Percentiles rank a stretch among this genome's conserved stretches.
phyloP scores from a whole-genome alignment of 768 basidiomycete species.

The Pisolithus orientalis region DNA sequence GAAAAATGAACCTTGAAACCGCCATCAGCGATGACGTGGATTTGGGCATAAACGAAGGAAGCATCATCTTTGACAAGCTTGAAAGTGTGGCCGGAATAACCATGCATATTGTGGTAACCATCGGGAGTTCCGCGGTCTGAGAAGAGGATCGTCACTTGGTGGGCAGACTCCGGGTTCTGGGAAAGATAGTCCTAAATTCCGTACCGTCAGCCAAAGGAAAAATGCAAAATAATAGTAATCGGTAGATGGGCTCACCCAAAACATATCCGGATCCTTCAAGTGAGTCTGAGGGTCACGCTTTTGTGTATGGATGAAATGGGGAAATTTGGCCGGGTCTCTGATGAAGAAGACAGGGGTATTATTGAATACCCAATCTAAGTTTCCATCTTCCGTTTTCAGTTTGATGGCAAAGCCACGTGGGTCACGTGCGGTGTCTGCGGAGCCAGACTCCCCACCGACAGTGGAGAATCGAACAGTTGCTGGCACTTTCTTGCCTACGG shows the following conservation, averaged over 20 bases:
- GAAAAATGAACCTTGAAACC: slow-evolving; percentile 64
- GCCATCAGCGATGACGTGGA: slow-evolving; percentile 71
- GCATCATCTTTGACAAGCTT: slow-evolving; percentile 85
- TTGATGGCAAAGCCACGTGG: slow-evolving; percentile 91
- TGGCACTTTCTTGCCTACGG: slow-evolving; percentile 61
- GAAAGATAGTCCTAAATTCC: slow-evolving; percentile 72
- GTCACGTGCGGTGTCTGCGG: slow-evolving; percentile 88
- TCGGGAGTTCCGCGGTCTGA: slow-evolving; percentile 94
- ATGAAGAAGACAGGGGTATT: slow-evolving; percentile 93
- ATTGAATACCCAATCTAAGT: slow-evolving; percentile 90
- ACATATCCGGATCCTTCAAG: slow-evolving; percentile 80
- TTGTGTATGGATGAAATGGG: slow-evolving; percentile 92
- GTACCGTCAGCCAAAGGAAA: background rate
- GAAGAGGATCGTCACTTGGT: slow-evolving; percentile 86
- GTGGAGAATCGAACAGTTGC: slow-evolving; percentile 89
- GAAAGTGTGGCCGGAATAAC: slow-evolving; percentile 90
- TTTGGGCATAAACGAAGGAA: slow-evolving; percentile 79
- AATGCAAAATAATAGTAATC: too few species aligned
- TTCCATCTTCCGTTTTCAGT: slow-evolving; percentile 86
- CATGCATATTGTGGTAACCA: slow-evolving; percentile 83
- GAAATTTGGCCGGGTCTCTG: slow-evolving; percentile 82
- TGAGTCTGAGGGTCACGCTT: slow-evolving; percentile 91
- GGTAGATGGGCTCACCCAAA: slow-evolving; percentile 49
- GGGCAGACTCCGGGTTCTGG: slow-evolving; percentile 84
- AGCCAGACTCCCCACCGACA: slow-evolving; percentile 83